Percentiles rank a stretch among this genome's conserved stretches.
Evolutionary conservation across 2,329 filamentous ascomycete genomes (phyloP).

Genomic region (Colletotrichum orchidophilum): DNA sequence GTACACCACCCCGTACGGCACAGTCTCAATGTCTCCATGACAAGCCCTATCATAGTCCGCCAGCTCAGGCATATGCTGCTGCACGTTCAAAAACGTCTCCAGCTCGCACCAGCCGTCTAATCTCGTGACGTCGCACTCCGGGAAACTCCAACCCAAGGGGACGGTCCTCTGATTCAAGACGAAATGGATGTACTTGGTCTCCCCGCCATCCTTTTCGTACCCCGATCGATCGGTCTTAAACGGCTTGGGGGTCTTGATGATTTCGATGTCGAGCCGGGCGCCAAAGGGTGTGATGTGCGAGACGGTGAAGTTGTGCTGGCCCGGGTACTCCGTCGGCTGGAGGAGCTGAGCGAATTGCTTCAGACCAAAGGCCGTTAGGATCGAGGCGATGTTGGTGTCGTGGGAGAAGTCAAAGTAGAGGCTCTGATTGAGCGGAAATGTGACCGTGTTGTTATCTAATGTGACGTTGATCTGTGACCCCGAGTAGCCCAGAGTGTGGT

Average conservation of each 20-base stretch:
- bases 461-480: constrained; percentile 74
- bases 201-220: constrained; percentile 58
- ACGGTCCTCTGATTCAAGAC: constrained; percentile 78
- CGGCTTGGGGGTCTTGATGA: constrained; percentile 74
- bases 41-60: constrained; percentile 74
- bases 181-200: constrained; percentile 78
- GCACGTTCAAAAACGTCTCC: constrained; percentile 70
- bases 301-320: constrained; percentile 70
- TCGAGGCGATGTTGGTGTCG: constrained; percentile 76
- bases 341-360: constrained; percentile 72
- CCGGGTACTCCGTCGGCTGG: constrained; percentile 63
- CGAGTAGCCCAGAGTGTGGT: constrained; percentile 69
- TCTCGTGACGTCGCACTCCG: constrained; percentile 68
- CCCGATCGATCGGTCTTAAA: constrained; percentile 63
- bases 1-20: constrained; percentile 50
- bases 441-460: constrained; percentile 71
- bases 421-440: constrained; percentile 78
- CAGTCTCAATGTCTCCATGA: constrained; percentile 59
- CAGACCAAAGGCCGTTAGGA: constrained; percentile 78
- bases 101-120: constrained; percentile 84
- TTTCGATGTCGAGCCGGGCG: constrained; percentile 76
- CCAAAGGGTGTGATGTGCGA: constrained; percentile 77
- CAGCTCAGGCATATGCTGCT: constrained; percentile 65
- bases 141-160: constrained; percentile 72
- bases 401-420: constrained; percentile 84